A percentile compares a stretch with the other conserved stretches of the same genome.
phyloP scores from a whole-genome alignment of 176 grass and related monocot genomes.

The Metroxylon sagu region DNA sequence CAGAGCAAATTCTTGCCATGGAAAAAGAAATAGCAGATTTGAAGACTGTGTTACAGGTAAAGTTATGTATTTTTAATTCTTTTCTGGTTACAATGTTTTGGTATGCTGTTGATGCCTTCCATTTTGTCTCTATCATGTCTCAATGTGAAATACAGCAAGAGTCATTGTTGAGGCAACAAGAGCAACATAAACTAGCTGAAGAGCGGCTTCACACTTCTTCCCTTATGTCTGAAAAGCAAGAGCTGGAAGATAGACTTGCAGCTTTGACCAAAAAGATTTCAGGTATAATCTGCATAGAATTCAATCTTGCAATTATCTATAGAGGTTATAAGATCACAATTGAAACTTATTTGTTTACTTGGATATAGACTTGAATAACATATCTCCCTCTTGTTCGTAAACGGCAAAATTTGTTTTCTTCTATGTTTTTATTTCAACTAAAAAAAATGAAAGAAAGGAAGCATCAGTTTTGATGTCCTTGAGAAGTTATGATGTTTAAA shows the following conservation, averaged over 20 bases:
- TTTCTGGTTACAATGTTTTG: neutral
- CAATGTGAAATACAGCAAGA: constrained; percentile 40
- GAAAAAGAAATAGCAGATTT: constrained; percentile 91
- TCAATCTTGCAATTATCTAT: no score
- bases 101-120: constrained; percentile 1
- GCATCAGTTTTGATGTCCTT: no score
- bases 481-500: no score
- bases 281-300: constrained; percentile 28
- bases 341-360: no score
- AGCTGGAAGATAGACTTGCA: constrained; percentile 68
- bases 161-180: constrained; percentile 53
- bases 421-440: no score
- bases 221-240: constrained; percentile 52
- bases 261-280: constrained; percentile 67
- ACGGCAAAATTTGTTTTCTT: no score
- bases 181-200: constrained; percentile 64
- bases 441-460: no score
- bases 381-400: no score
- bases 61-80: neutral
- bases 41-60: constrained; percentile 61
- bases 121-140: constrained; percentile 13
- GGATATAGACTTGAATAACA: no score
- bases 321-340: no score
- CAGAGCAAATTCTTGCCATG: constrained; percentile 45
- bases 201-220: constrained; percentile 50